Base-by-base conservation (phyloP, 2,329 filamentous ascomycete genomes). In the Bipolaris bicolor region DNA sequence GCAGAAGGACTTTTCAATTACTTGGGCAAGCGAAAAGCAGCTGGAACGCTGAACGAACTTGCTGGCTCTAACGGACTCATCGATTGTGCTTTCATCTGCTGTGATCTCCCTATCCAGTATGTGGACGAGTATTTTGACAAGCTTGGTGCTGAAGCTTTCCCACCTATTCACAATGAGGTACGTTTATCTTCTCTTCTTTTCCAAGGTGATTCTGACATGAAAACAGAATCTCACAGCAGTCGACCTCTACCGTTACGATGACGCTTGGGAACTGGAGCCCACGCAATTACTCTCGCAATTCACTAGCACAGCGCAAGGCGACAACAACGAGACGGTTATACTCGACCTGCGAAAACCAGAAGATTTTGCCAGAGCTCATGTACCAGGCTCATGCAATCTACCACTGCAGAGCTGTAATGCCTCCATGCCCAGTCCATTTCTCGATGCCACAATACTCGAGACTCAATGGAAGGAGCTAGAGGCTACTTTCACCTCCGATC, bases 81-180 rank as follows among this genome's bases (percentile, higher is more conserved):
- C 29, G 55, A 63, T 11, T 68, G 65, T 34, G 65, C 55, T 0
- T 88, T 88, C 68, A 69, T 87, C 3, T 88, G 85, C 72, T 87
- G 85, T 55, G 86, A 88, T 55, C 61, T 88, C 24, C 86, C 86
- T 0, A 88, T 88, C 61, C 85, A 88, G 66, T 88, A 88, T 57
- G 80, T 88, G 43, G 76, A 80, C 22, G 83, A 84, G 61, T 88
- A 88, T 64, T 88, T 86, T 62, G 77, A 82, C 24, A 86, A 85
- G 62, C 74, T 87, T 10, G 80, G 77, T 1, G 62, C 76, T 1
- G 73, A 76, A 1, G 36, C 52, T 1, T 68, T 68, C 18, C 60
- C 52, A 7, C 55, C 62, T 2, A 68, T 68, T 39, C 57, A 55
- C 6, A 66, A 68, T 11, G 16, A 63, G 18, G 65, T 62, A 60